A percentile compares a stretch with the other conserved stretches of the same genome.
Conservation (phyloP, 495 filamentous ascomycete species). For the Trichoderma parareesei region DNA sequence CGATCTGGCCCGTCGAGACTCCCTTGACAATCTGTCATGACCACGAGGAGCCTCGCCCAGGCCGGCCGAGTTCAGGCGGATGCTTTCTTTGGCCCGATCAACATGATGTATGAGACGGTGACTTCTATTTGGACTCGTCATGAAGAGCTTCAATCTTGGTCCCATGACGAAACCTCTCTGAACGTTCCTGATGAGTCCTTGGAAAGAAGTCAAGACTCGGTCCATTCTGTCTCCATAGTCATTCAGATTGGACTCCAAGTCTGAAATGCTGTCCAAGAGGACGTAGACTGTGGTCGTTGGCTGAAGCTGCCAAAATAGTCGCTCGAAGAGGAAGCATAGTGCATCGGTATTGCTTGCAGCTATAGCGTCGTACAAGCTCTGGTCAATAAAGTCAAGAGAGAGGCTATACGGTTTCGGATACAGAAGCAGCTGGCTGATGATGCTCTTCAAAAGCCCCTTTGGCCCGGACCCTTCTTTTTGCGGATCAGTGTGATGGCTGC, state of each 20-base stretch:
- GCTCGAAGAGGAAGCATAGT: background rate
- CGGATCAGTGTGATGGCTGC: background rate
- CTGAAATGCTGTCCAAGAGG: background rate
- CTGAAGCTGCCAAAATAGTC: background rate
- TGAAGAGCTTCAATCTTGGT: background rate
- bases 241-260: background rate
- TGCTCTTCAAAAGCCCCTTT: background rate
- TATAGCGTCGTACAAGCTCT: background rate
- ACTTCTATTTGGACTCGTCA: background rate
- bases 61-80: background rate
- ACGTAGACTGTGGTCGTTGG: background rate
- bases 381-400: background rate
- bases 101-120: background rate
- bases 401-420: background rate
- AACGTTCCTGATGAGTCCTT: background rate
- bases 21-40: background rate
- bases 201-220: background rate
- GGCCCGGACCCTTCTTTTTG: background rate
- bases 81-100: slow-evolving; percentile 3
- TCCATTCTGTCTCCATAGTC: slow-evolving; percentile 1
- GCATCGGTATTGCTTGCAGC: background rate
- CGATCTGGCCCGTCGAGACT: background rate
- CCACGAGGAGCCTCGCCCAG: background rate
- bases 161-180: background rate
- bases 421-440: background rate